Conservation (phyloP, 2,329 filamentous ascomycete genomes). For the Colletotrichum musae region DNA sequence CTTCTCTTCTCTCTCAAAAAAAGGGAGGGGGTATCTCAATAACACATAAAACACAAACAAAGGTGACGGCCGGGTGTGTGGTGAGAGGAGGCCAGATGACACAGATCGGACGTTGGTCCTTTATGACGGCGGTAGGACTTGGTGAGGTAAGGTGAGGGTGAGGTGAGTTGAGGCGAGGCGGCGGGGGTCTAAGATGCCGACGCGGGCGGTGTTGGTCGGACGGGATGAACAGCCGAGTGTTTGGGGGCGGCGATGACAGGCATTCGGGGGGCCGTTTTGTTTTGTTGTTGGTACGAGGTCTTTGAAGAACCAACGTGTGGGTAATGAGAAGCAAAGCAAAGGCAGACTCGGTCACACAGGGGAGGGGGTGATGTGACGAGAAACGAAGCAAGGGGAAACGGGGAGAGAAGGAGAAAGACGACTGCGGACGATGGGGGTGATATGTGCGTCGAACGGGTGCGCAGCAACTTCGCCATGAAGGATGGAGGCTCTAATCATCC, state of each 20-base stretch:
- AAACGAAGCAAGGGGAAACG: slow-evolving; percentile 13
- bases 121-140: not conserved
- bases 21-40: slow-evolving; percentile 38
- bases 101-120: slow-evolving; percentile 29
- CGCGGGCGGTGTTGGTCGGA: slow-evolving; percentile 26
- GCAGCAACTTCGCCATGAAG: slow-evolving; percentile 31
- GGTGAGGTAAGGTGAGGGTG: slow-evolving; percentile 10
- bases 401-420: not conserved
- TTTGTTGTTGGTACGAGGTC: slow-evolving; percentile 20
- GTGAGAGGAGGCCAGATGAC: slow-evolving; percentile 18
- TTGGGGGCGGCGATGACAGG: not conserved
- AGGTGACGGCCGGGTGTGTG: slow-evolving; percentile 22
- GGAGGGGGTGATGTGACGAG: not conserved
- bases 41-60: slow-evolving; percentile 31
- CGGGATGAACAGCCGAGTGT: slow-evolving; percentile 23
- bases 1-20: too few relatives aligned
- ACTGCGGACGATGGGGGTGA: not conserved
- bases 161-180: slow-evolving; percentile 14
- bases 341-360: slow-evolving; percentile 17
- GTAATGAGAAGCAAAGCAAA: slow-evolving; percentile 3
- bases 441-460: slow-evolving; percentile 22
- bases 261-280: slow-evolving; percentile 21
- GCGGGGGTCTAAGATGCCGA: slow-evolving; percentile 30
- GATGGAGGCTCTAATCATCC: slow-evolving; percentile 6
- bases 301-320: slow-evolving; percentile 17